Evolutionary conservation across 371 early-diverging fungal genomes (phyloP).

Genomic region (Coemansia sp.): DNA sequence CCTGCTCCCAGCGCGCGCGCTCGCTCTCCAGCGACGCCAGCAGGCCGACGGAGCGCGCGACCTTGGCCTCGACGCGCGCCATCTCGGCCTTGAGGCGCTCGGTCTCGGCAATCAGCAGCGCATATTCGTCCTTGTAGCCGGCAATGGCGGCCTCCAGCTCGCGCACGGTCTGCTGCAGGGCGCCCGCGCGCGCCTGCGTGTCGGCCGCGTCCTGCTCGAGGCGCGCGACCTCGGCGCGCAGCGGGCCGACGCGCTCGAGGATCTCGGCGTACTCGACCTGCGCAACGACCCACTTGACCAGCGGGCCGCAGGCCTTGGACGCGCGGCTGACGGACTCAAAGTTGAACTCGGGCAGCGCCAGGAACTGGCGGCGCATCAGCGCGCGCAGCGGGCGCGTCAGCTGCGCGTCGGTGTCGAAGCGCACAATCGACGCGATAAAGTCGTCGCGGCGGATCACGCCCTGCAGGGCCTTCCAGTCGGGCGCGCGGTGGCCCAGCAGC

Average conservation of each 20-base stretch:
- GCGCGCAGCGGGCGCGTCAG: constrained; percentile 76
- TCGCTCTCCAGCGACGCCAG: constrained; percentile 93
- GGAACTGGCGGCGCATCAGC: constrained; percentile 73
- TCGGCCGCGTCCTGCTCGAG: constrained; percentile 80
- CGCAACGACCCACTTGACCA: constrained; percentile 97
- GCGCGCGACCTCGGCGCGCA: constrained; percentile 87
- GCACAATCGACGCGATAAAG: constrained; percentile 96
- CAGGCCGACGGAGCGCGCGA: constrained; percentile 87
- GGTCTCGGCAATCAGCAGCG: constrained; percentile 90
- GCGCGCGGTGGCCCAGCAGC: constrained; percentile 85
- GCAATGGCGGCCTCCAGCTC: constrained; percentile 87
- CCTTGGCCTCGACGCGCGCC: constrained; percentile 91
- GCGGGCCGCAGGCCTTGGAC: constrained; percentile 98
- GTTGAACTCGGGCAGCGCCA: constrained; percentile 83
- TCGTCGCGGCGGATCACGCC: constrained; percentile 93
- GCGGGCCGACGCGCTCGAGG: constrained; percentile 91
- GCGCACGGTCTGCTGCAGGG: constrained; percentile 77
- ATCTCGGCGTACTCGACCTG: constrained; percentile 93
- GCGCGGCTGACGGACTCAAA: constrained; percentile 96
- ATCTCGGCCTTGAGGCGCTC: constrained; percentile 93
- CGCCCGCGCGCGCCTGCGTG: constrained; percentile 69
- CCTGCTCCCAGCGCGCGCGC: constrained; percentile 89
- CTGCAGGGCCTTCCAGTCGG: constrained; percentile 88
- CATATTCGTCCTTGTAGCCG: constrained; percentile 95
- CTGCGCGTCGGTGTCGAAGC: constrained; percentile 83